Base-by-base conservation (phyloP, 306 rosid species). In the Prunus mongolica region DNA sequence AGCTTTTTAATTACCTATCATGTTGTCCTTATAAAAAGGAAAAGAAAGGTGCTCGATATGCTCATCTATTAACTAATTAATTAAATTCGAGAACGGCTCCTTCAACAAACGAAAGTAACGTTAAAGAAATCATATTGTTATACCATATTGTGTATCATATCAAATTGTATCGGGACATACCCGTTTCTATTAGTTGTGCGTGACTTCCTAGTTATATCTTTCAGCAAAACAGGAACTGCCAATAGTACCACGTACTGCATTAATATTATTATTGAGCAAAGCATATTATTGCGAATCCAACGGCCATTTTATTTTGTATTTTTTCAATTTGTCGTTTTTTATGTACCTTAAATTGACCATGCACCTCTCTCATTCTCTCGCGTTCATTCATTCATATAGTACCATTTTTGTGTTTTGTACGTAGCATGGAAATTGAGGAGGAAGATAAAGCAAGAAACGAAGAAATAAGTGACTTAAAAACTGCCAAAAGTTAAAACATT, bases 291-390 rank as follows among this genome's bases (percentile, higher is more conserved):
- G 76, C 75, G 45, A 80, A 60, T 55, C 60, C 34, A 63, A 38
- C 44, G 69, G 27, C 52, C 58, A 63, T 69, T 38, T 30, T 0
- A 52, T 75, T 75, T 52, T 5, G 71, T 71, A 45, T 52, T 54
- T 65, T 52, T 54, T 65, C 63, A 12, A 60, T 25, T n/a, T 72
- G 41, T 54, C 54, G 32, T n/a, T 78, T 78, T 61, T 3, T 60
- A 11, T 72, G 34, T 14, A 60, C 1, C 60, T 12, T 45, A 13
- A 45, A 32, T 28, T 70, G 25, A 28, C 55, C 71, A 19, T 69
- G n/a, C 24, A 25, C 12, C 69, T 60, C 65, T 24, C 58, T 62
- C 65, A 30, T 51, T 60, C 44, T 49, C n/a, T 74, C 41, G 38
- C 28, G 14, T 55, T 11, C 78, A 30, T 52, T 56, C 64, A 38